These are phyloP conservation scores for Acer campestre DNA, from an alignment of 345 rosid species.

Conservation along the genomic window DNA sequence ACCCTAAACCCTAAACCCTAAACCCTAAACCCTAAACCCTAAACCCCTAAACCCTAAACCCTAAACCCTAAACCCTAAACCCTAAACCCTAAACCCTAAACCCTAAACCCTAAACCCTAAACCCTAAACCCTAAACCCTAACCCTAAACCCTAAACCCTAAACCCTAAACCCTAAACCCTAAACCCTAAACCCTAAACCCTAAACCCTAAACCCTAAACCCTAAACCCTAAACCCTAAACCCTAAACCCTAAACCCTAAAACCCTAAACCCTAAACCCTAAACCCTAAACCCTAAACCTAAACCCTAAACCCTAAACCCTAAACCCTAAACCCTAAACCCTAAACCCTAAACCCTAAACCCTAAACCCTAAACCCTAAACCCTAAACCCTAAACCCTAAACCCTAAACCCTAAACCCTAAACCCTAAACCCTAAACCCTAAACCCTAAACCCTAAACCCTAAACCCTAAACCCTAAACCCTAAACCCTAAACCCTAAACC, in stretches of 20 bases:
- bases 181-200: constrained; percentile 35
- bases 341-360: constrained; percentile 28
- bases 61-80: constrained; percentile 27
- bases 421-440: constrained; percentile 28
- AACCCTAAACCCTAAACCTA: constrained; percentile 25
- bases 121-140: constrained; percentile 19
- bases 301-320: constrained; percentile 7
- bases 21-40: constrained; percentile 16
- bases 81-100: constrained; percentile 25
- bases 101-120: constrained; percentile 22
- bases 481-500: constrained; percentile 27
- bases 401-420: constrained; percentile 24
- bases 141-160: constrained; percentile 31
- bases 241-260: constrained; percentile 28
- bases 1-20: constrained; percentile 21
- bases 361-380: constrained; percentile 26
- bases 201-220: constrained; percentile 31
- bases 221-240: constrained; percentile 30
- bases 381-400: constrained; percentile 27
- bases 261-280: constrained; percentile 29
- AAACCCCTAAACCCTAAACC: not conserved
- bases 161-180: constrained; percentile 34
- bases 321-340: constrained; percentile 22
- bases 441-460: constrained; percentile 28
- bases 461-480: constrained; percentile 31